phyloP scores from a whole-genome alignment of 371 early-diverging fungal species.

The Mucor circinelloides region DNA sequence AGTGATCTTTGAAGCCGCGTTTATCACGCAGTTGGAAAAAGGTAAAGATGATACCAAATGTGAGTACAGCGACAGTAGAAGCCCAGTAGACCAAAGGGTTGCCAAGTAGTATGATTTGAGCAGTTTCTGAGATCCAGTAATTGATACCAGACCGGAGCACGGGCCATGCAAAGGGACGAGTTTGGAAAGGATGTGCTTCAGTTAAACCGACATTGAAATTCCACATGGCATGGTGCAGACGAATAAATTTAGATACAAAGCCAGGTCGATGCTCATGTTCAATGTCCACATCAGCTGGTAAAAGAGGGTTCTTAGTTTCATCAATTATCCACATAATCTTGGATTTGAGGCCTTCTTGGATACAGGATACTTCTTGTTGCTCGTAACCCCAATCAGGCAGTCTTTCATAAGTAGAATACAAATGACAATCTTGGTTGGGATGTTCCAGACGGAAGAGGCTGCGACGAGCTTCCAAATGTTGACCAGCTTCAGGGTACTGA shows the following conservation, averaged over 20 bases:
- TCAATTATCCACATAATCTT: conserved; percentile 73
- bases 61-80: conserved; percentile 63
- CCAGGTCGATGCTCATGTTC: conserved; percentile 55
- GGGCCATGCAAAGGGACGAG: conserved; percentile 85
- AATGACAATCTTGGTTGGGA: conserved; percentile 69
- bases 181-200: conserved; percentile 86
- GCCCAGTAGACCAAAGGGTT: conserved; percentile 95
- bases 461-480: conserved; percentile 63
- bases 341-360: conserved; percentile 62
- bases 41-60: conserved; percentile 63
- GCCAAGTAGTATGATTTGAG: conserved; percentile 94
- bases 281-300: conserved; percentile 40
- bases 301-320: conserved; percentile 42
- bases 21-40: conserved; percentile 68
- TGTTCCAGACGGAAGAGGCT: conserved; percentile 77
- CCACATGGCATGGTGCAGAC: conserved; percentile 85
- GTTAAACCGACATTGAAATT: conserved; percentile 80
- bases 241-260: conserved; percentile 81
- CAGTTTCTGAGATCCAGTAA: conserved; percentile 78
- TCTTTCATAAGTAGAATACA: conserved; percentile 79
- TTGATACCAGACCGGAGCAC: conserved; percentile 84
- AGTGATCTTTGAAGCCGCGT: conserved; percentile 70
- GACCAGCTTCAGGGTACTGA: conserved; percentile 47
- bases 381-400: conserved; percentile 98
- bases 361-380: conserved; percentile 94